A percentile compares a stretch with the other conserved stretches of the same genome.
phyloP scores from a whole-genome alignment of 768 basidiomycete genomes.

The Hirschioporus abietinus region DNA sequence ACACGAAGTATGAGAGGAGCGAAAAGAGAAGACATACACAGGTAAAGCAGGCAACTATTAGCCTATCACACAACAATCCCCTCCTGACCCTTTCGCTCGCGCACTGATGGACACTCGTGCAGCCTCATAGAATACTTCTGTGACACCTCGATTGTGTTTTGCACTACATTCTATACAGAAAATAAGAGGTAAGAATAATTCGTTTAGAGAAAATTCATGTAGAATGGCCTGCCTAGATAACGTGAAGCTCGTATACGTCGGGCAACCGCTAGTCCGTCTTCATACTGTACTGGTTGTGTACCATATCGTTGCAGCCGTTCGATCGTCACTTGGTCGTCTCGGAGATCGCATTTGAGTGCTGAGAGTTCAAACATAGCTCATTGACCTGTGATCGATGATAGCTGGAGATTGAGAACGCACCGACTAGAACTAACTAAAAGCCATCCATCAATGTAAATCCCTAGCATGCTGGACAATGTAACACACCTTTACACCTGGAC shows the following conservation, averaged over 20 bases:
- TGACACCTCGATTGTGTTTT: conserved; percentile 92
- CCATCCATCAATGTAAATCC: conserved; percentile 10
- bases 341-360: conserved; percentile 95
- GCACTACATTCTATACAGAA: conserved; percentile 80
- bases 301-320: conserved; percentile 71
- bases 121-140: conserved; percentile 90
- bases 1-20: conserved; percentile 18
- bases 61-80: conserved; percentile 54
- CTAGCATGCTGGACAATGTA: conserved; percentile 5
- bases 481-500: conserved; percentile 88
- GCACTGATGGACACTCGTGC: conserved; percentile 79
- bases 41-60: conserved; percentile 28
- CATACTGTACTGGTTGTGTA: conserved; percentile 77
- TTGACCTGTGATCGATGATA: conserved; percentile 5
- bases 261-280: conserved; percentile 85
- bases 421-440: conserved; percentile 76
- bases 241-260: conserved; percentile 88
- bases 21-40: conserved; percentile 11
- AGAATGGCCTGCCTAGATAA: conserved; percentile 67
- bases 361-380: conserved; percentile 5
- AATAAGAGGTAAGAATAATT: neutral
- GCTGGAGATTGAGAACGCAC: conserved; percentile 40
- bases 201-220: conserved; percentile 3
- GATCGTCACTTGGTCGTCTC: conserved; percentile 71
- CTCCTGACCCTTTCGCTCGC: conserved; percentile 58